Percentiles rank a stretch among this genome's conserved stretches.
phyloP scores from a whole-genome alignment of 257 asterid genomes.

The Haberlea rhodopensis region DNA sequence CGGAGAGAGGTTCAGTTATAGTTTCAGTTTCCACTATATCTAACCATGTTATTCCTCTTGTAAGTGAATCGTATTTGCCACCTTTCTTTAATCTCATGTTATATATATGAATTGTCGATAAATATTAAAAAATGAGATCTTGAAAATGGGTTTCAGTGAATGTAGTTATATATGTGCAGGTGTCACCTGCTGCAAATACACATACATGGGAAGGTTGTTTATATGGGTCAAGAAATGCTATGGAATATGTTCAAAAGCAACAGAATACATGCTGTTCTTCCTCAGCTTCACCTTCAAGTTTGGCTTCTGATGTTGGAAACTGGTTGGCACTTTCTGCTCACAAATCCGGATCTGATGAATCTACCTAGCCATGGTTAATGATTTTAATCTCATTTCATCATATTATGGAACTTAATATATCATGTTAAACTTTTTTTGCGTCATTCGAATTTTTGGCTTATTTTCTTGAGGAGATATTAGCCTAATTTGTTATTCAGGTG shows the following conservation, averaged over 20 bases:
- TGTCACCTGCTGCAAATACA: slow-evolving; percentile 23
- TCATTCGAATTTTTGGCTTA: neutral
- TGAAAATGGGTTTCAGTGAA: neutral
- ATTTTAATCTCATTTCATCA: neutral
- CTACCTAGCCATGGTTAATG: slow-evolving; percentile 33
- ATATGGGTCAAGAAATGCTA: slow-evolving; percentile 17
- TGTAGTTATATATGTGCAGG: slow-evolving; percentile 5
- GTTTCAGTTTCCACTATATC: slow-evolving; percentile 58
- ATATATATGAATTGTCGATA: neutral
- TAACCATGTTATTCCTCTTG: slow-evolving; percentile 33
- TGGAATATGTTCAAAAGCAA: slow-evolving; percentile 23
- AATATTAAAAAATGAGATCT: neutral
- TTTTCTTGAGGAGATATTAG: neutral
- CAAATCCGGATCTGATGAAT: slow-evolving; percentile 47
- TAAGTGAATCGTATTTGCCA: slow-evolving; percentile 24
- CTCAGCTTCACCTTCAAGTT: slow-evolving; percentile 43
- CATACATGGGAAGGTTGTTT: slow-evolving; percentile 26
- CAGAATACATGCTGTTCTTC: slow-evolving; percentile 34
- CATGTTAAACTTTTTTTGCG: neutral
- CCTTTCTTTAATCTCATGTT: neutral
- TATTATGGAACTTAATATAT: slow-evolving; percentile 22
- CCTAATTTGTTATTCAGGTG: neutral
- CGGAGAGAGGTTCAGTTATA: slow-evolving; percentile 68
- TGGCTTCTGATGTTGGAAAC: slow-evolving; percentile 37
- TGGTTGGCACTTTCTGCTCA: slow-evolving; percentile 68